Percentiles rank a stretch among this genome's conserved stretches.
These are phyloP conservation scores for Lagenidium giganteum DNA, from an alignment of 352 stramenopile genomes.

Conservation along the genomic window DNA sequence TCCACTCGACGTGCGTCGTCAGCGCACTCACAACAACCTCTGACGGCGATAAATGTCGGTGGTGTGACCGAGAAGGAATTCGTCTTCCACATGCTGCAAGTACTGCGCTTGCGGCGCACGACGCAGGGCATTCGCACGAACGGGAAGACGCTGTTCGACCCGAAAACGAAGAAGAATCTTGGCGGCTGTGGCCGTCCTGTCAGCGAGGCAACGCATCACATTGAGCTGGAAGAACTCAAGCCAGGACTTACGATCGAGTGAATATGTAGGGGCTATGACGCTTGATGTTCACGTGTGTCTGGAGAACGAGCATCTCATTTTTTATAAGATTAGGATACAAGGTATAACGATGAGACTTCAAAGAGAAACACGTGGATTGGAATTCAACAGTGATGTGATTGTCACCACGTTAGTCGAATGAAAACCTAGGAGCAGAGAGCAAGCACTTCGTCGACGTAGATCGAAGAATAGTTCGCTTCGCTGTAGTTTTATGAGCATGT, in stretches of 20 bases:
- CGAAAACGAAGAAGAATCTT: neutral
- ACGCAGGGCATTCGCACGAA: constrained; percentile 45
- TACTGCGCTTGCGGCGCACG: constrained; percentile 35
- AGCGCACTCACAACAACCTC: neutral
- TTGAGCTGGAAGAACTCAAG: constrained; percentile 35
- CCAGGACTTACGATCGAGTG: constrained; percentile 10
- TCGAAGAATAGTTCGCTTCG: no score
- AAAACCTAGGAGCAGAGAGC: no score
- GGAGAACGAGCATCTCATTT: constrained; percentile 1
- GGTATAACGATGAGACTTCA: no score
- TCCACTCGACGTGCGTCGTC: constrained; percentile 3
- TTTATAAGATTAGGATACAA: no score
- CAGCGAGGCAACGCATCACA: constrained; percentile 3
- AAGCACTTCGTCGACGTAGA: no score
- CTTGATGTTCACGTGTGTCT: no score
- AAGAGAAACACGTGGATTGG: no score
- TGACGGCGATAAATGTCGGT: constrained; percentile 14
- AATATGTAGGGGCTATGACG: no score
- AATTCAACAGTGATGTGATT: no score
- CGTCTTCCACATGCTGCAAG: constrained; percentile 42
- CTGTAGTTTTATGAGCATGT: no score
- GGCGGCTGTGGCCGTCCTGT: constrained; percentile 9
- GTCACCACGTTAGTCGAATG: no score
- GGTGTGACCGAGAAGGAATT: constrained; percentile 66
- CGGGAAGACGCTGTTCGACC: constrained; percentile 18